Evolutionary conservation across 129 eudicot species (phyloP), one percentile per base, ranked within the genome.

Genomic region (Rutidosis leptorrhynchoides): DNA sequence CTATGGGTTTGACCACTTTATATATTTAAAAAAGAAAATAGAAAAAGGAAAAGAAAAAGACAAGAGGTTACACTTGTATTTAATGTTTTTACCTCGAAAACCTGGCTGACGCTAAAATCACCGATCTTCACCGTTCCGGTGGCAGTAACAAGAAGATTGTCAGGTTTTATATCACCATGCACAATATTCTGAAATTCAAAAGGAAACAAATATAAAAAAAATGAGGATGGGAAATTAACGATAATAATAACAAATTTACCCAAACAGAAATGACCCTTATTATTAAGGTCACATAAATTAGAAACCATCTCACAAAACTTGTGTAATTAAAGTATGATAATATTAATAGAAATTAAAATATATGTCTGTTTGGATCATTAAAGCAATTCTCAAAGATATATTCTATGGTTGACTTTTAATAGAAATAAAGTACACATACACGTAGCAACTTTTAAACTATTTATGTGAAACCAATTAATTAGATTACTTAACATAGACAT

Each of bases 91-190:
- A 93, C 98, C 98, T 93, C 98, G 73, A 88, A 88, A 76, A 88
- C 98, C 81, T 93, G 98, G 81, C 98, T 93, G 71, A 93, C 98
- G 32, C 98, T 86, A 65, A 88, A 93, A 77, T 93, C 98, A 45
- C 85, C 96, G 17, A 93, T 93, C 85, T 93, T 93, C 57, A 88
- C 98, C 6, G 77, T 83, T 69, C 98, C 98, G 55, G 79, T 71
- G 72, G 74, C 86, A 29, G 96, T 77, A 69, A 93, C 89, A 58
- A 93, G 86, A 45, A 93, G 90, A 80, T 93, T 93, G 51, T 93
- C 96, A 49, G 98, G 98, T 60, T 93, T 93, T 66, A 93, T 93
- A 77, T 93, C 98, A 68, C 96, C 90, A 54, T 93, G 98, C 65
- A 93, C 95, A 52, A 93, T 83, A 74, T 85, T 82, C 98, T 93